Percentiles rank a stretch among this genome's conserved stretches.
Evolutionary conservation across 306 rosid species (phyloP).

Genomic region (Crataegus laevigata): DNA sequence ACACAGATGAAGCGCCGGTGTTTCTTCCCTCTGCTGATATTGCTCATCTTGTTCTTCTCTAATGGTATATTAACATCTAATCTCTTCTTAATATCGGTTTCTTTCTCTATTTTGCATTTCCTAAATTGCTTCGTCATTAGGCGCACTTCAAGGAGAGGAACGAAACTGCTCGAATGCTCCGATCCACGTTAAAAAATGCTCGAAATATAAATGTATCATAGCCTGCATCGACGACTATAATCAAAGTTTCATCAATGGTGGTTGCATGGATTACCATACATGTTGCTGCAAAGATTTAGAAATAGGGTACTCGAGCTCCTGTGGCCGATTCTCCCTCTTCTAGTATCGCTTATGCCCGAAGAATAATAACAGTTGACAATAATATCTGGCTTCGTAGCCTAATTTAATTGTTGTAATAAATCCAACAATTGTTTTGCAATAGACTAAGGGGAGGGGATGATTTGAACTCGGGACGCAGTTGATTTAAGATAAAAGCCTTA

Average conservation of each 20-base stretch:
- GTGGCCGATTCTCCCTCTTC: background rate
- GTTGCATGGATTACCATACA: background rate
- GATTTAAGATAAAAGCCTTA: background rate
- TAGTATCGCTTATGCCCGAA: background rate
- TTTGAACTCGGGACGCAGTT: background rate
- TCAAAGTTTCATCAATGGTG: background rate
- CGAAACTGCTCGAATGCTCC: background rate
- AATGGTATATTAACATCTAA: background rate
- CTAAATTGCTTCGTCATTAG: background rate
- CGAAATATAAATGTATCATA: background rate
- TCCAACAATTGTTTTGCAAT: background rate
- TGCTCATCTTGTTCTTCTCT: background rate
- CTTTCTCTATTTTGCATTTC: background rate
- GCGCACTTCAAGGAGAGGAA: background rate
- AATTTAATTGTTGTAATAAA: background rate
- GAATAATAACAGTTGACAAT: background rate
- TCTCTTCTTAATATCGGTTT: background rate
- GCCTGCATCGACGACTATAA: background rate
- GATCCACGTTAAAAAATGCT: background rate
- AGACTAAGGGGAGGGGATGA: background rate
- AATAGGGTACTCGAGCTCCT: background rate
- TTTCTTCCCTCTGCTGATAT: background rate
- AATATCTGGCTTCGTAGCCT: background rate
- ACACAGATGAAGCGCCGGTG: background rate
- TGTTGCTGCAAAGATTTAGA: background rate